Base-by-base conservation (phyloP, 2,329 filamentous ascomycete genomes). In the Rhexocercosporidium sp. region DNA sequence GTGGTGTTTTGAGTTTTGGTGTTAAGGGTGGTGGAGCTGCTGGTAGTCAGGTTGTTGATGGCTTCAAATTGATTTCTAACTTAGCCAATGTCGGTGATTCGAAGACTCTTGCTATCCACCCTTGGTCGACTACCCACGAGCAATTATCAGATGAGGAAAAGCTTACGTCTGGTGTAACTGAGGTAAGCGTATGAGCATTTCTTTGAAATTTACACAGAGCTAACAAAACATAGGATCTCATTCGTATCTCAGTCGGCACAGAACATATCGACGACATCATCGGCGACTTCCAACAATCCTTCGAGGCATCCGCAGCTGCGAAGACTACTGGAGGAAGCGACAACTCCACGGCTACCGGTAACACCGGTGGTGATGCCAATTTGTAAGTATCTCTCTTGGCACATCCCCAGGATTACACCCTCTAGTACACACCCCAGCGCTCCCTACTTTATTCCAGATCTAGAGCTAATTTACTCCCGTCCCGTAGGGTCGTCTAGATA, bases 251-350 rank as follows among this genome's bases (percentile, higher is more conserved):
- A 0, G 94, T 97, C 67, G 95, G 95, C 62, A 97, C 92, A 0
- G 95, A 98, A 82, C 94, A 97, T 79, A 97, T 98, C 78, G 94
- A 97, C 82, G 95, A 98, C 77, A 97, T 98, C 75, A 96, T 97
- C 77, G 91, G 90, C 74, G 95, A 98, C 81, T 97, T 98, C 78
- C 91, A 95, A 80, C 94, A 97, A 83, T 92, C 92, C 0, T 96
- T 97, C 81, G 86, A 88, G 77, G 85, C 86, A 29, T 85, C 86
- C 0, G 75, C 79, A 27, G 85, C 82, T 8, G 79, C 84, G 9
- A 74, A 69, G 66, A 76, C 74, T 1, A 71, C 51, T 29, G 75
- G 75, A 20, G 75, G 74, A 7, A 65, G 66, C n/a, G 69, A 61
- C 3, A 75, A 77, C 60, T 69, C 69, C 0, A 34, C 44, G 11